Evolutionary conservation across 2,329 filamentous ascomycete genomes (phyloP), one percentile per base, ranked within the genome.

Genomic region (Raffaelea albimanens): DNA sequence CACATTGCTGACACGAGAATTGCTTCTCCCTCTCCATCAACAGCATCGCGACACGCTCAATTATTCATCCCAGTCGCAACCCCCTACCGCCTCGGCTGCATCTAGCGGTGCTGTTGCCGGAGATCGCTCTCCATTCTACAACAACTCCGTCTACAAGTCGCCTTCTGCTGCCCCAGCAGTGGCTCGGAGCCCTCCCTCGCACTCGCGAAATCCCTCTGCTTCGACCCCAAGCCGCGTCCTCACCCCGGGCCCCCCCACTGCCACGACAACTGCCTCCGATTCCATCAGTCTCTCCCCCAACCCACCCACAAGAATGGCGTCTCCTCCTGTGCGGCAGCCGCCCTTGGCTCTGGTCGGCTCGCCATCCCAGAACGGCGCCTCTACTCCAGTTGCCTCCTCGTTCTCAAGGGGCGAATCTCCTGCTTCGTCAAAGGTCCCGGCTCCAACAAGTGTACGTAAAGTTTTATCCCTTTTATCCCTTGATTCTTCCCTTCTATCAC

Each of bases 1-100:
- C 31, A 34, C 50, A 29, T 13, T 45, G 14, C 49, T 52, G 29
- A 54, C 52, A 9, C 45, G 43, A 44, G 52, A 51, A 29, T 29
- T 13, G 13, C 25, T 40, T 47, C 31, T 50, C 47, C 22, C 18
- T 40, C 38, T 43, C 25, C 52, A 48, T 51, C 56, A 54, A 55
- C 59, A 76, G 73, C 61, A 64, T 58, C 73, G 68, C 59, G 75
- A 78, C 55, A 60, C 69, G 29, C 77, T 76, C 63, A 62, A 59
- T 48, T 74, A 76, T 60, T 59, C 68, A 29, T 54, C 69, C 39
- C 57, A 63, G 53, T 53, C 61, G 43, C 38, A 29, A 23, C 22
- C 42, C 7, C 14, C 41, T 33, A 18, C 23, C 19, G n/a, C 22
- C n/a, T 56, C 63, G 20, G 58, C 61, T 52, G 72, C 34, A 38